Base-by-base conservation (phyloP, 2,329 filamentous ascomycete genomes). In the Ophiostoma tasmaniense region DNA sequence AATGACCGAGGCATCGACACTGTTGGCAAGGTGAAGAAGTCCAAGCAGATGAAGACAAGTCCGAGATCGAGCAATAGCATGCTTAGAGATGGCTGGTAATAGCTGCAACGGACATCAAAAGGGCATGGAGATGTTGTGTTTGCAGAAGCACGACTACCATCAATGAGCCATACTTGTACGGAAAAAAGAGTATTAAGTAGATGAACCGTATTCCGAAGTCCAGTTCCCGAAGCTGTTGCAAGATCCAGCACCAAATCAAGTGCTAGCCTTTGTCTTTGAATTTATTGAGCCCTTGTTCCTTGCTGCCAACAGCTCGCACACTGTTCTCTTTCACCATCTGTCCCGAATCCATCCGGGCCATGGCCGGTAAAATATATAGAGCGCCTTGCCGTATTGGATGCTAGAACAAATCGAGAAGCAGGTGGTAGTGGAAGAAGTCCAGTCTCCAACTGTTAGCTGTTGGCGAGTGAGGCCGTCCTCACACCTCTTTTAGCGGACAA, bases 311-410 rank as follows among this genome's bases (percentile, higher is more conserved):
- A 42, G 39, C 39, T 42, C 39, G 39, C 14, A 33, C 33, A 6
- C 33, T 33, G 5, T 8, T 17, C 39, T 42, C 62, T 37, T 45
- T 59, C 52, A 59, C 52, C 52, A 22, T 59, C 52, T 59, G 14
- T 69, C n/a, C 68, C 68, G 68, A 69, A 59, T 69, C 39, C 64
- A 59, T 25, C 68, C 68, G 68, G 59, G 66, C 39, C 61, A 45
- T 66, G 68, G 7, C 68, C 45, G 66, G 59, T 59, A 68, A 59
- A 64, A 68, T 28, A 50, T 37, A 50, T 65, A n/a, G 61, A 65
- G 50, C 68, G 52, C 68, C 45, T 67, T 67, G 61, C 45, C 33
- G 8, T 33, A 39, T 14, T 39, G 3, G 10, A 39, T 39, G 8
- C 14, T 33, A 33, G 33, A 33, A 33, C 33, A n/a, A n/a, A 33